Base-by-base conservation (phyloP, 169 alveolate genomes). In the Ichthyophthirius multifiliis region DNA sequence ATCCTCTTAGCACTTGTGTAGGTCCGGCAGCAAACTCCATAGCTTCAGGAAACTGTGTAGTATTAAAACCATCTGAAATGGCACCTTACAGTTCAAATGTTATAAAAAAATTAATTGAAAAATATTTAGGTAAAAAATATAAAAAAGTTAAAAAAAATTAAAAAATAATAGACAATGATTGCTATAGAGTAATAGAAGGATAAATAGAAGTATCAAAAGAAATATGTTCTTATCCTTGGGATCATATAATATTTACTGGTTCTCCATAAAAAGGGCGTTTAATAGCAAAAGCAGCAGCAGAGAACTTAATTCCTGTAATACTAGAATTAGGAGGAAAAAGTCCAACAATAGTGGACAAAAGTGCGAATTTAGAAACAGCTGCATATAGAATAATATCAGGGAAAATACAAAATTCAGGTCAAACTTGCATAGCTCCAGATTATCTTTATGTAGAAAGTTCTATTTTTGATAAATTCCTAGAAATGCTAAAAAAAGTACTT, bases 241-340 rank as follows among this genome's bases (percentile, higher is more conserved):
- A 95, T 82, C 73, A 92, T 74, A 93, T 93, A 13, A 85, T 91
- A 1, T 95, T 94, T 78, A 94, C 97, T 5, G 98, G 98, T 12
- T 90, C 96, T n/a, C 91, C 97, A 23, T 84, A 92, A 65, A 94
- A 92, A 75, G 98, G 98, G 5, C 93, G 90, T 87, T 44, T 95
- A 1, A 95, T 95, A 13, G 95, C 96, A 1, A 82, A 84, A 47
- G 96, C 96, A 1, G 97, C 97, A 23, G 96, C 96, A 16, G 87
- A 91, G 44, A 84, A 92, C 73, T 83, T 95, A 18, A 85, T 91
- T 37, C 97, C 97, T 1, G 86, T 95, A 30, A 90, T 93, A 46
- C 75, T 95, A 27, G 98, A 95, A 85, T 84, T 95, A 15, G 98
- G 98, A 62, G 98, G 98, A 4, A 94, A 95, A 83, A 83, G 93